Conservation (phyloP, 495 filamentous ascomycete species). For the Penicillium goetzii region DNA sequence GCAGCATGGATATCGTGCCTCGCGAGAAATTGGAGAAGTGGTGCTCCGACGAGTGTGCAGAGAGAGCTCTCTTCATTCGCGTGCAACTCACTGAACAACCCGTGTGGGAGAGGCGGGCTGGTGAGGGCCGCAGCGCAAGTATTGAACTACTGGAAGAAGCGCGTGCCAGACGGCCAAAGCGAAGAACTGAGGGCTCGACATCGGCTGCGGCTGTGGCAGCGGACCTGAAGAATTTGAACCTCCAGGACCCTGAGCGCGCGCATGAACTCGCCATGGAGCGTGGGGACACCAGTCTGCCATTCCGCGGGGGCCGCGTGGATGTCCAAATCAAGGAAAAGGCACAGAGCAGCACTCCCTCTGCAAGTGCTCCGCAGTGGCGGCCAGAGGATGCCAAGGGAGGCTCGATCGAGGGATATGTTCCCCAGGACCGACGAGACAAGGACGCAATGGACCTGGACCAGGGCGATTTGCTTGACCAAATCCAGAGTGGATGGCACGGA, state of each 20-base stretch:
- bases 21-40: constrained; percentile 77
- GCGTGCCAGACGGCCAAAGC: constrained; percentile 26
- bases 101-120: constrained; percentile 69
- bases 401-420: constrained; percentile 53
- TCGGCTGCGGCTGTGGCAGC: constrained; percentile 31
- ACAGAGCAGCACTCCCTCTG: constrained; percentile 14
- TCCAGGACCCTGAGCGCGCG: constrained; percentile 34
- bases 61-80: constrained; percentile 78
- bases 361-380: constrained; percentile 36
- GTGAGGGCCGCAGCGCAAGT: constrained; percentile 37
- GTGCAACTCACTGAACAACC: constrained; percentile 81
- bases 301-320: constrained; percentile 40
- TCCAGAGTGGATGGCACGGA: constrained; percentile 31
- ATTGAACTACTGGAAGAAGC: constrained; percentile 61
- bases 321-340: constrained; percentile 48
- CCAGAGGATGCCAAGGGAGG: constrained; percentile 45
- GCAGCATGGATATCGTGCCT: constrained; percentile 62
- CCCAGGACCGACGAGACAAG: constrained; percentile 26
- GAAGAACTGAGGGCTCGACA: constrained; percentile 18
- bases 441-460: constrained; percentile 25
- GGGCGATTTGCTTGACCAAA: constrained; percentile 42
- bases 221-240: constrained; percentile 38
- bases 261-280: constrained; percentile 52
- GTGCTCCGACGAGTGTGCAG: constrained; percentile 81
- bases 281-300: constrained; percentile 41